phyloP scores from a whole-genome alignment of 768 basidiomycete species.

The Strobilomyces confusus region DNA sequence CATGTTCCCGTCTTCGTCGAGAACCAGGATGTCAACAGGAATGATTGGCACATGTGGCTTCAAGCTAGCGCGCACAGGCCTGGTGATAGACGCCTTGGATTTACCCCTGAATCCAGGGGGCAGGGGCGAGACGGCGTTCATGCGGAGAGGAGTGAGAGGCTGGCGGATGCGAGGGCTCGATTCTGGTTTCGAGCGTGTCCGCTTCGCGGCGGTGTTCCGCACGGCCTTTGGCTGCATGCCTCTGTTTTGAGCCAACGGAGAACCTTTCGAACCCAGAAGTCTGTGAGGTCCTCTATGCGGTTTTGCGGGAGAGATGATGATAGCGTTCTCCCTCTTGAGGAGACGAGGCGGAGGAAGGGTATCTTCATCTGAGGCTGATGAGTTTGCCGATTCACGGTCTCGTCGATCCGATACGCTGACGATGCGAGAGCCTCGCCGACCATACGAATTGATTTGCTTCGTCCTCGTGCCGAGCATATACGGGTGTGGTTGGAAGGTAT shows the following conservation, averaged over 20 bases:
- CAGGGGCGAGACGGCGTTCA: conserved; percentile 38
- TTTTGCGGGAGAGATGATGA: conserved; percentile 22
- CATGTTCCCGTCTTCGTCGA: conserved; percentile 57
- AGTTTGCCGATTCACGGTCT: conserved; percentile 24
- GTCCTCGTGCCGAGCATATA: conserved; percentile 58
- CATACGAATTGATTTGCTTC: conserved; percentile 63
- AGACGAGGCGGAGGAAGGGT: conserved; percentile 9
- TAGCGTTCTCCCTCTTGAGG: conserved; percentile 22
- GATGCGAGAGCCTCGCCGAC: conserved; percentile 59
- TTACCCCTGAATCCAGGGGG: conserved; percentile 22
- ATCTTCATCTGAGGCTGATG: conserved; percentile 38
- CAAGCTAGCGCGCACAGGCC: conserved; percentile 26
- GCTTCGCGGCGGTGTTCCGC: conserved; percentile 12
- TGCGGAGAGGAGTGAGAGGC: conserved; percentile 38
- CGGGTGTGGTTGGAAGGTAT: neutral
- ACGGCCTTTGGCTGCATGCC: conserved; percentile 21
- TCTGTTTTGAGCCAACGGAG: conserved; percentile 24
- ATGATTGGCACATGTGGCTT: conserved; percentile 47
- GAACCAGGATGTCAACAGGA: conserved; percentile 61
- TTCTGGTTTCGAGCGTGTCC: conserved; percentile 10
- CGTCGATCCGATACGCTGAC: conserved; percentile 41
- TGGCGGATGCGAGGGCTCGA: conserved; percentile 27
- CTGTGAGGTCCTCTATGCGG: conserved; percentile 10
- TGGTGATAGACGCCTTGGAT: conserved; percentile 14
- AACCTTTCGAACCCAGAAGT: conserved; percentile 12